These are phyloP conservation scores for Trichophyton benhamiae DNA, from an alignment of 2,329 filamentous ascomycete genomes.

Conservation along the genomic window DNA sequence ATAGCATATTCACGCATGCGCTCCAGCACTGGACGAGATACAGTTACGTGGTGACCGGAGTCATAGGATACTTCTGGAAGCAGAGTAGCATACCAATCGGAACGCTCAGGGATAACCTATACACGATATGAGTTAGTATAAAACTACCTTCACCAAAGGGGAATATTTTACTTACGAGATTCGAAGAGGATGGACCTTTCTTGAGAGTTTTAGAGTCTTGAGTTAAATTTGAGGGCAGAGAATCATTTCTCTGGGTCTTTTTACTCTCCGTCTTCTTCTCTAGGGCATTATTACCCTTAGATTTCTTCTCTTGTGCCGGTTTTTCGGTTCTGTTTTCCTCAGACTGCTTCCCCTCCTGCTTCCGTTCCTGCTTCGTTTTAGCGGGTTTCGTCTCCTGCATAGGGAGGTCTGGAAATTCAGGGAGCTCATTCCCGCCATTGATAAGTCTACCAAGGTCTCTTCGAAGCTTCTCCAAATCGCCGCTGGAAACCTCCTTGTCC, in stretches of 20 bases:
- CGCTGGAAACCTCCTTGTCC: conserved; percentile 18
- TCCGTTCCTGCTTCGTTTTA: conserved; percentile 14
- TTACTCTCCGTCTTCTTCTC: background rate
- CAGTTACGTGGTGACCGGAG: conserved; percentile 34
- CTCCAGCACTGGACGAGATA: conserved; percentile 43
- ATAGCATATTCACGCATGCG: conserved; percentile 56
- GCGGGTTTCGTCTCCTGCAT: conserved; percentile 13
- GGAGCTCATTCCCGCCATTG: conserved; percentile 20
- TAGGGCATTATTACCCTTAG: background rate
- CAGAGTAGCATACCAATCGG: conserved; percentile 54
- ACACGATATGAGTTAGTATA: conserved; percentile 12
- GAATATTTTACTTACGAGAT: conserved; percentile 4
- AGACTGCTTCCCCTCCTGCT: conserved; percentile 12
- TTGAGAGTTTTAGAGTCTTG: background rate
- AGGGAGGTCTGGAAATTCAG: background rate
- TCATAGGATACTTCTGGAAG: conserved; percentile 41
- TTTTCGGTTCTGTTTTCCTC: background rate
- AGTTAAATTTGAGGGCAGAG: background rate
- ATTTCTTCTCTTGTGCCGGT: background rate
- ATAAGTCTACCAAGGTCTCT: conserved; percentile 26
- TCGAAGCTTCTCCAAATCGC: conserved; percentile 27
- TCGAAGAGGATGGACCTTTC: background rate
- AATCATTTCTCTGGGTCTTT: background rate
- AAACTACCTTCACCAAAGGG: background rate
- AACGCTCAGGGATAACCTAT: conserved; percentile 48